Percentiles rank a stretch among this genome's conserved stretches.
Conservation (phyloP, 2,329 filamentous ascomycete genomes). For the Claviceps pusilla region DNA sequence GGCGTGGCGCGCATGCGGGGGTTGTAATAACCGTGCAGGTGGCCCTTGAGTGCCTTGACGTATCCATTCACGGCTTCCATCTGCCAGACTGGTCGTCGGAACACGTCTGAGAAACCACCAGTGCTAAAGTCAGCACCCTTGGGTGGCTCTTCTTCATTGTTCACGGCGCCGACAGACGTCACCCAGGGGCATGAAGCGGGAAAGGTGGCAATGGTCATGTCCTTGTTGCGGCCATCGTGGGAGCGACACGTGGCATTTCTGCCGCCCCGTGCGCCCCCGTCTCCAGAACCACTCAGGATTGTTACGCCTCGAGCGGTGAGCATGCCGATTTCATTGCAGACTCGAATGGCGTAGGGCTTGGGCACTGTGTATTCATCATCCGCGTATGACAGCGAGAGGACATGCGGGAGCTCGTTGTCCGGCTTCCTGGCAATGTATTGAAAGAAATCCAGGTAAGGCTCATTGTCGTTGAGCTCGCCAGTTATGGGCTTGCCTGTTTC, state of each 20-base stretch:
- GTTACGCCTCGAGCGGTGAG: slow-evolving; percentile 37
- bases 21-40: slow-evolving; percentile 31
- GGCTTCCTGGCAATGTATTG: slow-evolving; percentile 31
- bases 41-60: slow-evolving; percentile 22
- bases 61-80: slow-evolving; percentile 25
- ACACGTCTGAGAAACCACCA: slow-evolving; percentile 39
- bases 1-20: slow-evolving; percentile 31
- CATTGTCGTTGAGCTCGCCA: slow-evolving; percentile 27
- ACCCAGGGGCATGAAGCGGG: slow-evolving; percentile 54
- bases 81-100: slow-evolving; percentile 31
- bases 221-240: slow-evolving; percentile 42
- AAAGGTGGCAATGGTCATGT: slow-evolving; percentile 45
- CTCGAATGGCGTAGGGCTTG: slow-evolving; percentile 32
- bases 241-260: slow-evolving; percentile 36
- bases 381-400: slow-evolving; percentile 42
- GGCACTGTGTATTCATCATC: slow-evolving; percentile 44
- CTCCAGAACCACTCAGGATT: slow-evolving; percentile 35
- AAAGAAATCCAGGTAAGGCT: slow-evolving; percentile 42
- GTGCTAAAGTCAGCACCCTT: slow-evolving; percentile 29
- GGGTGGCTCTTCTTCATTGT: slow-evolving; percentile 21
- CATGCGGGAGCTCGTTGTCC: slow-evolving; percentile 34
- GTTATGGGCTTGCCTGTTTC: slow-evolving; percentile 20
- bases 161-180: slow-evolving; percentile 49
- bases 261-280: slow-evolving; percentile 31
- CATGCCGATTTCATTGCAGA: slow-evolving; percentile 38